These are phyloP conservation scores for Metarhizium guizhouense DNA, from an alignment of 2,329 filamentous ascomycete species.

Conservation along the genomic window DNA sequence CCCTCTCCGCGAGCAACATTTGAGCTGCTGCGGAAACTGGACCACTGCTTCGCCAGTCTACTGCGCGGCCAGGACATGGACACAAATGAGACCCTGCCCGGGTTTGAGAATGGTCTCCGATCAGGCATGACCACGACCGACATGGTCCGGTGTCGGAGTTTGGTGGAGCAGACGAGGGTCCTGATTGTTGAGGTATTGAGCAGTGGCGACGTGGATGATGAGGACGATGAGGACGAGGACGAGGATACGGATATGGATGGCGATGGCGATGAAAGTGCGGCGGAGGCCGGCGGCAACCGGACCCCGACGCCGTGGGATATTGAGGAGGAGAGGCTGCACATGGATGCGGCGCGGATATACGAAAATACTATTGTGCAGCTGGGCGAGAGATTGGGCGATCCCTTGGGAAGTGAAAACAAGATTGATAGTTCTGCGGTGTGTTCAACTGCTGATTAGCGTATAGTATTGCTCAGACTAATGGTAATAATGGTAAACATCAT, in stretches of 20 bases:
- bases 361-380: constrained; percentile 70
- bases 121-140: constrained; percentile 70
- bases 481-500: background rate
- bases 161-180: constrained; percentile 69
- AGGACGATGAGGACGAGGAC: constrained; percentile 27
- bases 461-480: background rate
- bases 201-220: constrained; percentile 27
- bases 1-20: constrained; percentile 56
- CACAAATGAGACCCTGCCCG: constrained; percentile 56
- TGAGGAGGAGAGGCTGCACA: constrained; percentile 45
- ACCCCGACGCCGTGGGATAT: constrained; percentile 23
- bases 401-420: constrained; percentile 13
- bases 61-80: constrained; percentile 58
- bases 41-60: constrained; percentile 73
- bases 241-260: constrained; percentile 27
- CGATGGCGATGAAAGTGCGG: constrained; percentile 15
- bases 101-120: constrained; percentile 52
- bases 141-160: constrained; percentile 76
- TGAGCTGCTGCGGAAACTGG: constrained; percentile 64
- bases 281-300: constrained; percentile 1
- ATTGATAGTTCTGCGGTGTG: constrained; percentile 3
- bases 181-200: constrained; percentile 61
- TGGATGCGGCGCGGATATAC: constrained; percentile 70
- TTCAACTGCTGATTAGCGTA: background rate
- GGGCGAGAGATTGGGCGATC: constrained; percentile 53